Evolutionary conservation across 2,329 filamentous ascomycete genomes (phyloP).

Genomic region (Colletotrichum navitas): DNA sequence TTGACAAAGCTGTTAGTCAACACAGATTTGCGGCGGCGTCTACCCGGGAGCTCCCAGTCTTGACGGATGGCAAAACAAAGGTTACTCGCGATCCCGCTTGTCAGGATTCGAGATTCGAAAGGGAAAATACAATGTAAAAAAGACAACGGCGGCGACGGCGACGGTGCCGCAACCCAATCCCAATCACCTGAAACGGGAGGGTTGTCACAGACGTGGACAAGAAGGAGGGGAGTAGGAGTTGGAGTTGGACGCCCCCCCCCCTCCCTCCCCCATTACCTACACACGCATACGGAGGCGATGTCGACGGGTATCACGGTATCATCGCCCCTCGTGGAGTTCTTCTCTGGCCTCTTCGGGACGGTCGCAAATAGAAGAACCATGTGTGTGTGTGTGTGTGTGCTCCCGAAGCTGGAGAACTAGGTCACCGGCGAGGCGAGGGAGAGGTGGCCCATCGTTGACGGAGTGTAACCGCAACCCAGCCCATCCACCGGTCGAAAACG

Average conservation of each 20-base stretch:
- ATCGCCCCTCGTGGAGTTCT: not conserved
- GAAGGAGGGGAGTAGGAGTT: not conserved
- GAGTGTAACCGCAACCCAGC: constrained; percentile 25
- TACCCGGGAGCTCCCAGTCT: constrained; percentile 22
- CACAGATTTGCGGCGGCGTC: not conserved
- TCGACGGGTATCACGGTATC: not conserved
- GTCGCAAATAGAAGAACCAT: not conserved
- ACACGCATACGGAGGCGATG: too few species aligned
- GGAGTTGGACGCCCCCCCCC: not conserved
- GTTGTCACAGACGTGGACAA: constrained; percentile 41
- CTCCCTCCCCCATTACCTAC: not conserved
- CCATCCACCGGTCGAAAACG: constrained; percentile 10
- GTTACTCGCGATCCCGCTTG: constrained; percentile 37
- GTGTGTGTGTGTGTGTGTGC: too few species aligned
- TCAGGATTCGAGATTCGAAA: constrained; percentile 26
- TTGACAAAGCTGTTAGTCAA: constrained; percentile 41
- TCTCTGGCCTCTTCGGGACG: not conserved
- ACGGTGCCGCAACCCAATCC: constrained; percentile 11
- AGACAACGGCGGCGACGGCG: not conserved
- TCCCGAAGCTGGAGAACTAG: not conserved
- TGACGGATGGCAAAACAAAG: too few species aligned
- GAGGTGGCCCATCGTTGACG: constrained; percentile 7
- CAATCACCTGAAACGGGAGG: constrained; percentile 42
- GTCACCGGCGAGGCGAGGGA: too few species aligned
- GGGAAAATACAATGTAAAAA: too few species aligned